A percentile compares a stretch with the other conserved stretches of the same genome.
phyloP scores from a whole-genome alignment of 805 yeast genomes.

The Blastobotrys mokoenaii region DNA sequence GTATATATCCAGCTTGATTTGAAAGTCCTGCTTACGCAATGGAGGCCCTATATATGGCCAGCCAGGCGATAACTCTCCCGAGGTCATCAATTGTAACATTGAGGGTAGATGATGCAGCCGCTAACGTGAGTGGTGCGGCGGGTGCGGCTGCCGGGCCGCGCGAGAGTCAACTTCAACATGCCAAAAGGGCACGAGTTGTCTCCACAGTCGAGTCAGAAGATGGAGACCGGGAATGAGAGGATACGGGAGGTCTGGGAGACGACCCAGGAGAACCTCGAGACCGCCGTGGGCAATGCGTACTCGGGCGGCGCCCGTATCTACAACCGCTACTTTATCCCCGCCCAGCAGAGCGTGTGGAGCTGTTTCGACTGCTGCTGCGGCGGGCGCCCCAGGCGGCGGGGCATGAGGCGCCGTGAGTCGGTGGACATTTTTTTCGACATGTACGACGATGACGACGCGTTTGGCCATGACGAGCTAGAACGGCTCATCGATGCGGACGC shows the following conservation, averaged over 20 bases:
- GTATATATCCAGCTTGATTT: no score
- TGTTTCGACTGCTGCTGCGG: conserved; percentile 7
- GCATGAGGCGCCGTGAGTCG: conserved; percentile 15
- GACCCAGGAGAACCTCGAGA: conserved; percentile 21
- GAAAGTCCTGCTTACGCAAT: no score
- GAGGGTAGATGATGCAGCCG: no score
- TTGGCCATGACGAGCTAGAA: conserved; percentile 21
- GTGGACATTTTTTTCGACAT: conserved; percentile 22
- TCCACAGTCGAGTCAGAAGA: no score
- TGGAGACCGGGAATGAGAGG: conserved; percentile 13
- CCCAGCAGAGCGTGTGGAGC: not conserved
- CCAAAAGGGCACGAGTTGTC: no score
- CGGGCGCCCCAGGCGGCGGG: conserved; percentile 5
- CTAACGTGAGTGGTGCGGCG: no score
- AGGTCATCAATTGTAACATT: no score
- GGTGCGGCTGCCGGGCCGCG: no score
- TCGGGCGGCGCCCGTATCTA: conserved; percentile 15
- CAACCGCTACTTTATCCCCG: conserved; percentile 12
- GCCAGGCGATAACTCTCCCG: no score
- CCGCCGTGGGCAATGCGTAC: conserved; percentile 19
- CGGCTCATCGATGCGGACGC: conserved; percentile 13
- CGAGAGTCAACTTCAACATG: no score
- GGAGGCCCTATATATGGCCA: no score
- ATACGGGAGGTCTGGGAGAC: conserved; percentile 19
- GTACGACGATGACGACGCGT: conserved; percentile 22